phyloP scores from a whole-genome alignment of 1,139 yeast genomes.

The Candida frijolesensis region DNA sequence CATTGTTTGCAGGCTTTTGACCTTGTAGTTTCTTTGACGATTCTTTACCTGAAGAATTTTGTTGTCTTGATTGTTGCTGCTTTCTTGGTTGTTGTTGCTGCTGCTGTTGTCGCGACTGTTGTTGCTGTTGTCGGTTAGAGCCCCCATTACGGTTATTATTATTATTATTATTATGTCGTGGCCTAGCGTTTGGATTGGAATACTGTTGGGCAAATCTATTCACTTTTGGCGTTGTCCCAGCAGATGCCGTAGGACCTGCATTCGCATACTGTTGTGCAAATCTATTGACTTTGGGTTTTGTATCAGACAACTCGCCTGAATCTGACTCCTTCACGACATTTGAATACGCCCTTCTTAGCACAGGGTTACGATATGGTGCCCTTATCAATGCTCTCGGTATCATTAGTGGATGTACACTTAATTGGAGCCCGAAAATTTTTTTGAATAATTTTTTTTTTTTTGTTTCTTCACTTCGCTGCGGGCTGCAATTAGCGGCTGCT shows the following conservation, averaged over 20 bases:
- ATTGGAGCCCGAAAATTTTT: conserved; percentile 2
- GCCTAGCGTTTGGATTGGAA: conserved; percentile 1
- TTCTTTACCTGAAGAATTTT: conserved; percentile 5
- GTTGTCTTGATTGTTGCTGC: background rate
- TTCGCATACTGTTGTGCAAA: conserved; percentile 11
- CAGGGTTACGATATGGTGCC: background rate
- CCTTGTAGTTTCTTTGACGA: conserved; percentile 9
- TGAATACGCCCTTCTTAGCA: conserved; percentile 2
- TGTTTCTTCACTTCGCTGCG: background rate
- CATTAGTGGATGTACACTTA: background rate
- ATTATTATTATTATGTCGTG: background rate
- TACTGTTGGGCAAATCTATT: conserved; percentile 16
- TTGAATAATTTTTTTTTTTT: background rate
- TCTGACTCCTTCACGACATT: background rate
- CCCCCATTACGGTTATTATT: background rate
- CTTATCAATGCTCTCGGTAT: conserved; percentile 1
- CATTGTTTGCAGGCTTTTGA: conserved; percentile 7
- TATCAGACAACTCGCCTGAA: background rate
- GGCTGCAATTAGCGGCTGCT: background rate
- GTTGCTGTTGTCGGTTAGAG: background rate
- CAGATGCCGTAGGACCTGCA: background rate
- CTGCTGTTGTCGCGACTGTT: background rate
- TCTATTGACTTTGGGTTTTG: conserved; percentile 12
- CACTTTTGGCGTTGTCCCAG: conserved; percentile 9
- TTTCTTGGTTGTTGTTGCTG: background rate